phyloP scores from a whole-genome alignment of 306 rosid genomes.

The Cotoneaster glaucophyllus region DNA sequence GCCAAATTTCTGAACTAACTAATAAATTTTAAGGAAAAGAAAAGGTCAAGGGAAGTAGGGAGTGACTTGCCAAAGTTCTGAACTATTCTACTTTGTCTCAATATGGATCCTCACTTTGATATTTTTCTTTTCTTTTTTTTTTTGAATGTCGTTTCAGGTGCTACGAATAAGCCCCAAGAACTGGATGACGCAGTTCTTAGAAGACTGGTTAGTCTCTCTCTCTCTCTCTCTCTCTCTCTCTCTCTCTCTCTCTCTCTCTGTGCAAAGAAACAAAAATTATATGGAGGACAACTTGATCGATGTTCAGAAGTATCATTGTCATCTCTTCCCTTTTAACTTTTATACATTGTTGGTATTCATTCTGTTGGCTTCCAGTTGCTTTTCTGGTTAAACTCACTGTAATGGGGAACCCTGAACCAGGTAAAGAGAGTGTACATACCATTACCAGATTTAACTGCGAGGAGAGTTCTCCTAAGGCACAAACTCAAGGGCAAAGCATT shows the following conservation, averaged over 20 bases:
- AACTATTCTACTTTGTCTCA: neutral
- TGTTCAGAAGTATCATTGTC: neutral
- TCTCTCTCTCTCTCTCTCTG: too few species aligned
- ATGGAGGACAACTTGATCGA: neutral
- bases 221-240: neutral
- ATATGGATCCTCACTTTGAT: neutral
- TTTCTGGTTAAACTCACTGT: conserved; percentile 15
- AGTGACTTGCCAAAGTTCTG: neutral
- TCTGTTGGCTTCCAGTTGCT: neutral
- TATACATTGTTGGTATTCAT: neutral
- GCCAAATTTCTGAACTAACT: neutral
- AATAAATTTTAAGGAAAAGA: neutral
- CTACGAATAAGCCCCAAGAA: conserved; percentile 97
- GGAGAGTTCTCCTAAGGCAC: conserved; percentile 66
- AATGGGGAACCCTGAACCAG: conserved; percentile 36
- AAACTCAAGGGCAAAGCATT: conserved; percentile 93
- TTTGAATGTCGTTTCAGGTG: conserved; percentile 57
- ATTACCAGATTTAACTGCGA: conserved; percentile 70
- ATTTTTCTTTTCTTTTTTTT: neutral
- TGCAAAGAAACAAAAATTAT: neutral
- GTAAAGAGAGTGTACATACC: conserved; percentile 92
- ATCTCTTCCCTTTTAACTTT: neutral
- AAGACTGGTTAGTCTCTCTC: conserved; percentile 59
- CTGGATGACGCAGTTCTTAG: conserved; percentile 96
- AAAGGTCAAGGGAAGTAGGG: neutral